These are phyloP conservation scores for Arthrobotrys sphaeroides DNA, from an alignment of 2,329 filamentous ascomycete species.

Conservation along the genomic window DNA sequence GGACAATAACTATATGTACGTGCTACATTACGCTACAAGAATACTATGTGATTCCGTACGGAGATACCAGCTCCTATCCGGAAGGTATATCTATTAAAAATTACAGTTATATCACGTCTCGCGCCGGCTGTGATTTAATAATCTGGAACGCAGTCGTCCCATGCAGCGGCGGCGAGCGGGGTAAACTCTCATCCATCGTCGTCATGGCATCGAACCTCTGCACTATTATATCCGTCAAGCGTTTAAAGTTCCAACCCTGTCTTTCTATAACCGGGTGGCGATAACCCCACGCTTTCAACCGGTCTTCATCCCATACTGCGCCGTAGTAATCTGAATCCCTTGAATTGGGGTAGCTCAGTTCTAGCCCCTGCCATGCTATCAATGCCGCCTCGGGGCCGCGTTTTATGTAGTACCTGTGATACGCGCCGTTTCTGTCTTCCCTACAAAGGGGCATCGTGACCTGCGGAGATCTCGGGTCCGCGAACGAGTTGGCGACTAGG, in stretches of 20 bases:
- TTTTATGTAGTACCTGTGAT: not conserved
- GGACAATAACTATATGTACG: too few relatives aligned
- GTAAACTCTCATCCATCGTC: not conserved
- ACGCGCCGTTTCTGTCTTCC: not conserved
- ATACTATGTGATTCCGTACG: too few relatives aligned
- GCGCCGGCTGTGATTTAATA: not conserved
- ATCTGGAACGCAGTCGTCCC: not conserved
- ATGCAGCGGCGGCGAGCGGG: not conserved
- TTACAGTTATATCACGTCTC: not conserved
- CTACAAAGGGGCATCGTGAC: not conserved
- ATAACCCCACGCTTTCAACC: conserved; percentile 15
- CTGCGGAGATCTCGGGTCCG: not conserved
- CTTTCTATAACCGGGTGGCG: not conserved
- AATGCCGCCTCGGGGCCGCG: not conserved
- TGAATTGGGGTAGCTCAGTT: conserved; percentile 5
- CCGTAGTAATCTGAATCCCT: conserved; percentile 20
- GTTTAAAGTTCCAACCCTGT: not conserved
- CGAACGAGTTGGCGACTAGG: not conserved
- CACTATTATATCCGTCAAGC: not conserved
- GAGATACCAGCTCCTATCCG: too few relatives aligned
- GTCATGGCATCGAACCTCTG: not conserved
- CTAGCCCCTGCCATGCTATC: conserved; percentile 15
- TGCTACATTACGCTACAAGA: too few relatives aligned
- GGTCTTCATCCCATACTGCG: conserved; percentile 13
- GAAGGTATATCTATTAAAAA: not conserved